Evolutionary conservation across 179 eudicot genomes (phyloP).

Genomic region (Beta macrorhiza): DNA sequence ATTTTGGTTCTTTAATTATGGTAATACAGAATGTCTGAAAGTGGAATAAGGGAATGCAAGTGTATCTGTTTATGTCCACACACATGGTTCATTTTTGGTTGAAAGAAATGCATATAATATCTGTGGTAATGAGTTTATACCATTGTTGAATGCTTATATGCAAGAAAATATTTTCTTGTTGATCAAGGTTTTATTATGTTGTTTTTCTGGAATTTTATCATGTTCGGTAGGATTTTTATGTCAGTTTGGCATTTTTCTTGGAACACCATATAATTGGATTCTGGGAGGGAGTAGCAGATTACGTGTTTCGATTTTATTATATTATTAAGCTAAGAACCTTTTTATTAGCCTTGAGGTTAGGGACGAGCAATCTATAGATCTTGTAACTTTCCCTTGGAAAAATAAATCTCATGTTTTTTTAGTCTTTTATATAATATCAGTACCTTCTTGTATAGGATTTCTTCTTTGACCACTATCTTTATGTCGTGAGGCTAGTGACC

Average conservation of each 20-base stretch:
- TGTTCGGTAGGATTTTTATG: background rate
- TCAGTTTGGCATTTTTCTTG: background rate
- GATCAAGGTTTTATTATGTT: background rate
- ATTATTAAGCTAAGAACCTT: background rate
- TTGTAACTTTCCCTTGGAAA: background rate
- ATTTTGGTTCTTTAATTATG: background rate
- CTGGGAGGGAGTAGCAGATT: background rate
- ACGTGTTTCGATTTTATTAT: background rate
- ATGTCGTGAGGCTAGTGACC: background rate
- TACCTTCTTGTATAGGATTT: background rate
- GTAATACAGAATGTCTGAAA: background rate
- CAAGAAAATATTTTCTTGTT: background rate
- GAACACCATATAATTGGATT: background rate
- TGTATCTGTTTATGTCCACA: background rate
- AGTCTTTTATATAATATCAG: background rate
- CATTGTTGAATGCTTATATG: background rate
- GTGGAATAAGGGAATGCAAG: background rate
- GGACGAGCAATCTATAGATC: background rate
- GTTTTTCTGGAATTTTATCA: background rate
- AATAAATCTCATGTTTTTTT: no score
- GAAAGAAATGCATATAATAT: background rate
- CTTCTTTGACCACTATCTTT: slow-evolving; percentile 7
- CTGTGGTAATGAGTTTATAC: background rate
- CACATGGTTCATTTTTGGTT: background rate
- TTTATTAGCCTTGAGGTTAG: background rate